Evolutionary conservation across 768 basidiomycete genomes (phyloP), one percentile per base, ranked within the genome.

Genomic region (Stropharia rugosoannulata): DNA sequence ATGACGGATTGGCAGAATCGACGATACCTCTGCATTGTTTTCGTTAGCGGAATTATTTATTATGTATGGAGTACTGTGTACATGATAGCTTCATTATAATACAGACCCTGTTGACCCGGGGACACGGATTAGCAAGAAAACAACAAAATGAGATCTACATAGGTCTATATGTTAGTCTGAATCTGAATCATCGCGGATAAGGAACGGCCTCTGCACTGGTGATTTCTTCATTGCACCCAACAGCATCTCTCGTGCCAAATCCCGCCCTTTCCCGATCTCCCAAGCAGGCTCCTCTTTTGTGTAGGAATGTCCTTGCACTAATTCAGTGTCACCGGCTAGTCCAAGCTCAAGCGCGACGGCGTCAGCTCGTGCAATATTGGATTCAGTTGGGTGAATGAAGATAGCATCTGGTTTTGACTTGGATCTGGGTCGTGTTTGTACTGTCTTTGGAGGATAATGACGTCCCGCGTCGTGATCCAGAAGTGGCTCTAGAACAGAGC

Each of bases 301-400:
- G 42, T 71, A 73, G 36, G 59, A 67, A 58, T 73, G 69, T 8
- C 69, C 75, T 53, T 73, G 68, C 5, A 80, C 80, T 19, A 72
- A 70, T 36, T 84, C 80, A 7, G 81, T 79, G 55, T 80, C 75
- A 18, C 77, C 73, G 3, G 67, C 67, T 15, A 85, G 57, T 19
- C 84, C 86, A 32, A 85, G 69, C 61, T 82, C 76, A 44, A 80
- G 66, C 0, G 84, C 84, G n/a, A 70, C 76, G 8, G 80, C 83
- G 56, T 88, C 86, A 2, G 86, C 86, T 36, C 86, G 83, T 5
- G 84, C 85, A 58, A 86, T 62, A 63, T 86, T 87, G 37, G 85
- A 86, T 41, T 84, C 66, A 41, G 67, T 68, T 2, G 87, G 86
- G 61, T 87, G 85, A 48, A 87, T 86, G 61, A 81, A 82, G 49